Conservation (phyloP, 148 eudicot species). For the Camellia granthamiana region DNA sequence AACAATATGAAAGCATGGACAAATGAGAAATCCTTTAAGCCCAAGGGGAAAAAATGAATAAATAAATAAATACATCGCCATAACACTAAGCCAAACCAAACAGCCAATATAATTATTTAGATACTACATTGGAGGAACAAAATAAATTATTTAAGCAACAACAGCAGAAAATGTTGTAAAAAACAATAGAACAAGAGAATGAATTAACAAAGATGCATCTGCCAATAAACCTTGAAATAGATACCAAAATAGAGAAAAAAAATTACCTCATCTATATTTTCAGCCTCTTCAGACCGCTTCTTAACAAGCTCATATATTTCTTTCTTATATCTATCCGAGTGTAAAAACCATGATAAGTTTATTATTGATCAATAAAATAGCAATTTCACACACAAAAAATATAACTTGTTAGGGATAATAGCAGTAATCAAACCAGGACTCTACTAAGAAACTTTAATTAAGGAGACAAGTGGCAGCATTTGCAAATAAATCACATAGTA, state of each 20-base stretch:
- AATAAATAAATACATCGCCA: too few species aligned
- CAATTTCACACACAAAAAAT: neutral
- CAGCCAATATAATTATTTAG: neutral
- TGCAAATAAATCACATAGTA: neutral
- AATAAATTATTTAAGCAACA: neutral
- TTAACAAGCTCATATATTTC: conserved; percentile 45
- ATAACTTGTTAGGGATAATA: conserved; percentile 3
- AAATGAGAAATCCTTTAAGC: too few species aligned
- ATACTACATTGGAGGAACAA: neutral
- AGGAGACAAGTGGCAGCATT: neutral
- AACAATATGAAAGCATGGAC: too few species aligned
- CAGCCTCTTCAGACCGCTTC: conserved; percentile 47
- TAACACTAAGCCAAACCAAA: too few species aligned
- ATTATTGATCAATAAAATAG: neutral
- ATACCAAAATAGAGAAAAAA: neutral
- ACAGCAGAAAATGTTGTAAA: neutral
- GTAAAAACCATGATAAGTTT: conserved; percentile 2
- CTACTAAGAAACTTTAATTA: neutral
- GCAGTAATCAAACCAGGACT: neutral
- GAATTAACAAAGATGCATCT: neutral
- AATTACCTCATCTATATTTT: conserved; percentile 45
- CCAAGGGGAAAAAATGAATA: too few species aligned
- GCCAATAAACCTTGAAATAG: neutral
- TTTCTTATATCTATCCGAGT: conserved; percentile 49
- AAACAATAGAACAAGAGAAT: neutral